These are phyloP conservation scores for Erodium texanum DNA, from an alignment of 441 rosid species.

Conservation along the genomic window DNA sequence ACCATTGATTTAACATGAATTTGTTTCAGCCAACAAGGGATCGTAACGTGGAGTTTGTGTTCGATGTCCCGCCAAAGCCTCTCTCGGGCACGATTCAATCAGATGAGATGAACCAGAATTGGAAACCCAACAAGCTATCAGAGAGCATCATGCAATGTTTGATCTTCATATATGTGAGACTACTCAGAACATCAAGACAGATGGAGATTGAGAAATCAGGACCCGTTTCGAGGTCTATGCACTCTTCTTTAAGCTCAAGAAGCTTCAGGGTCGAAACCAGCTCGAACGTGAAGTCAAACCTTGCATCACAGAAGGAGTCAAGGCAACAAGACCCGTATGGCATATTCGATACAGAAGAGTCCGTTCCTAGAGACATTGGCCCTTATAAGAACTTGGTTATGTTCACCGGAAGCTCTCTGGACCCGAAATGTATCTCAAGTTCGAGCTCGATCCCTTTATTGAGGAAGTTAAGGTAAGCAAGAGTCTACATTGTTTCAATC, in stretches of 20 bases:
- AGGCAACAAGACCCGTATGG: slow-evolving; percentile 90
- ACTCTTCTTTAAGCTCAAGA: slow-evolving; percentile 47
- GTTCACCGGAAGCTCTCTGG: slow-evolving; percentile 62
- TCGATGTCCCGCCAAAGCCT: slow-evolving; percentile 48
- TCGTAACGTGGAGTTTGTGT: slow-evolving; percentile 31
- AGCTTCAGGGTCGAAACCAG: slow-evolving; percentile 59
- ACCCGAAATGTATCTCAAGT: slow-evolving; percentile 72
- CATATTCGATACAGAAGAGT: slow-evolving; percentile 57
- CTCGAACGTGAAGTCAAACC: slow-evolving; percentile 39
- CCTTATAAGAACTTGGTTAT: slow-evolving; percentile 83
- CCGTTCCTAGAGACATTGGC: slow-evolving; percentile 77
- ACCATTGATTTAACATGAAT: background rate
- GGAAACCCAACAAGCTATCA: slow-evolving; percentile 78
- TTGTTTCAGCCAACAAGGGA: slow-evolving; percentile 43
- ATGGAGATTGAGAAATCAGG: slow-evolving; percentile 73
- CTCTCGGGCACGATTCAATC: slow-evolving; percentile 40
- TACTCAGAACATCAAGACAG: slow-evolving; percentile 74
- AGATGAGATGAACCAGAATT: slow-evolving; percentile 53
- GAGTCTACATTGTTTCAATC: background rate
- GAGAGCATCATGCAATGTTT: slow-evolving; percentile 80
- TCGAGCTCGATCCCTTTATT: slow-evolving; percentile 66
- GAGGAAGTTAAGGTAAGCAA: slow-evolving; percentile 54
- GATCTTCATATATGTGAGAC: slow-evolving; percentile 65
- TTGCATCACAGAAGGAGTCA: slow-evolving; percentile 41
- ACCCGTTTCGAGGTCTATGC: slow-evolving; percentile 49